A percentile compares a stretch with the other conserved stretches of the same genome.
Evolutionary conservation across 164 flowering plant genomes (phyloP).

Genomic region (Vitis rotundifolia): DNA sequence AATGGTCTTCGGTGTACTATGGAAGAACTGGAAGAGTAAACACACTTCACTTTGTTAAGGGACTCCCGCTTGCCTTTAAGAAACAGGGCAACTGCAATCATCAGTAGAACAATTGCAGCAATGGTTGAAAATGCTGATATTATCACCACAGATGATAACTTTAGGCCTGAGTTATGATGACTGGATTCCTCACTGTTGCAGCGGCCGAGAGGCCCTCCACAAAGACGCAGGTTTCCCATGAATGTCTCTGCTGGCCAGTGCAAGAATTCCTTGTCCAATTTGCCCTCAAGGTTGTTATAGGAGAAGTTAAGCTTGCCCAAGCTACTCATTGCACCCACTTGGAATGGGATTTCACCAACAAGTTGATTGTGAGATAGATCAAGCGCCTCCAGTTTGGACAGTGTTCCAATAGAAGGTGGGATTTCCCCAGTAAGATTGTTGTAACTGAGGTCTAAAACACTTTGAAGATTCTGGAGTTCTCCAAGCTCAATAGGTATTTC

Average conservation of each 20-base stretch:
- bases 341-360: constrained; percentile 63
- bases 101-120: constrained; percentile 41
- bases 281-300: constrained; percentile 74
- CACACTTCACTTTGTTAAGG: constrained; percentile 33
- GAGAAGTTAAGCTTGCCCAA: constrained; percentile 77
- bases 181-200: constrained; percentile 25
- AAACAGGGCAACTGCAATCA: constrained; percentile 41
- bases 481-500: constrained; percentile 75
- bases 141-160: constrained; percentile 36
- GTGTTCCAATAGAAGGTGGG: constrained; percentile 57
- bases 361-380: constrained; percentile 85
- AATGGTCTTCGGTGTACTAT: constrained; percentile 49
- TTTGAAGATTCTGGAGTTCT: constrained; percentile 77
- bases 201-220: constrained; percentile 65
- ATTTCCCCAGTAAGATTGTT: constrained; percentile 76
- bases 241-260: constrained; percentile 78
- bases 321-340: constrained; percentile 77
- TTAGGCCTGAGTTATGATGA: constrained; percentile 24
- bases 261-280: constrained; percentile 52
- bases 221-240: constrained; percentile 64
- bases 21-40: constrained; percentile 70
- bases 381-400: constrained; percentile 79
- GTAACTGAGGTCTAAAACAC: constrained; percentile 73
- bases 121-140: constrained; percentile 55
- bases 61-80: constrained; percentile 37